Percentiles rank a stretch among this genome's conserved stretches.
Evolutionary conservation across 1,139 yeast genomes (phyloP).

Genomic region (Blastobotrys arbuscula): DNA sequence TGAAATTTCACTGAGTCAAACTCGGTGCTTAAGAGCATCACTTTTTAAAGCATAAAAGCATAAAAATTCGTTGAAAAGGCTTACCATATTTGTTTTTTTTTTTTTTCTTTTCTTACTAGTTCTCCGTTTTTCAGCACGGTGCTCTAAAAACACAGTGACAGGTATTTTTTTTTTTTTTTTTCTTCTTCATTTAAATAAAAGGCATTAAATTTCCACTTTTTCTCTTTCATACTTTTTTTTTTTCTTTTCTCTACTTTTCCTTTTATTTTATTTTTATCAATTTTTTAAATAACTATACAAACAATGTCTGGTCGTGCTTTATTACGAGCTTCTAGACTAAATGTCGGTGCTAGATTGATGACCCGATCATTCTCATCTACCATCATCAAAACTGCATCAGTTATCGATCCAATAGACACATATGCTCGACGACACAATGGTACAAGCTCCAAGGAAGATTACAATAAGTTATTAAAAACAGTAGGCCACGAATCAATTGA

Average conservation of each 20-base stretch:
- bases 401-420: conserved; percentile 53
- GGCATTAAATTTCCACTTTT: neutral
- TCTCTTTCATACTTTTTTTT: neutral
- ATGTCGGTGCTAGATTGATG: neutral
- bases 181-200: conserved; percentile 1
- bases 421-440: conserved; percentile 91
- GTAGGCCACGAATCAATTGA: conserved; percentile 66
- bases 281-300: neutral
- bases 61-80: neutral
- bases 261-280: neutral
- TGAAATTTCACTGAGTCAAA: conserved; percentile 9
- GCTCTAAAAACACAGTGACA: conserved; percentile 4
- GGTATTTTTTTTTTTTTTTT: conserved; percentile 3
- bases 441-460: conserved; percentile 58
- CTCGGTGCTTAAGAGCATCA: conserved; percentile 6
- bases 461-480: conserved; percentile 54
- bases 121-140: neutral
- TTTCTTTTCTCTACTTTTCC: neutral
- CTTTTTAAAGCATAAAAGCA: neutral
- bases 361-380: conserved; percentile 8
- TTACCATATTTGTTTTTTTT: too few species aligned
- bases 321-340: conserved; percentile 12
- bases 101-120: too few species aligned
- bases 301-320: conserved; percentile 16
- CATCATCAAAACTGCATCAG: conserved; percentile 43